Percentiles rank a stretch among this genome's conserved stretches.
phyloP scores from a whole-genome alignment of 1,139 yeast genomes.

The Petasospora rhodanensis region DNA sequence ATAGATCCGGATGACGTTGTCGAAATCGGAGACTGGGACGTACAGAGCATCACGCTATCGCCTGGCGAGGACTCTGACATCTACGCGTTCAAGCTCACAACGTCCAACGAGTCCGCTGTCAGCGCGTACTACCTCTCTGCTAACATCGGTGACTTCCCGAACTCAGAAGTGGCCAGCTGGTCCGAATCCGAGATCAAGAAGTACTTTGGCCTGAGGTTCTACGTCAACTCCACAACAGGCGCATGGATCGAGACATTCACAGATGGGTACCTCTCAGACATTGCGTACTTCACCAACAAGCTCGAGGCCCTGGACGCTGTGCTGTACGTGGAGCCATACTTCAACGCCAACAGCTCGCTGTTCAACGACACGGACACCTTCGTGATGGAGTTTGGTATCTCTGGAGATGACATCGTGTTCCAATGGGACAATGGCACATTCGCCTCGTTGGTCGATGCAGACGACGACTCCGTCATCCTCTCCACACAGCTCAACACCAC shows the following conservation, averaged over 20 bases:
- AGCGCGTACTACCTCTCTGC: conserved; percentile 12
- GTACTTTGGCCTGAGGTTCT: conserved; percentile 11
- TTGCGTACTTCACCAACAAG: conserved; percentile 12
- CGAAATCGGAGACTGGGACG: conserved; percentile 6
- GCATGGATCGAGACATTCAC: conserved; percentile 6
- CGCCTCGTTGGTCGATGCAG: conserved; percentile 67
- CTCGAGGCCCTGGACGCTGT: conserved; percentile 3
- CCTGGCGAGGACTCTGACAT: conserved; percentile 9
- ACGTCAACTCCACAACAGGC: conserved; percentile 8
- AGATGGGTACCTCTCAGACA: conserved; percentile 12
- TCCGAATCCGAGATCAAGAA: conserved; percentile 3
- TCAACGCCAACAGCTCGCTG: conserved; percentile 20
- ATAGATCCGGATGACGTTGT: not conserved
- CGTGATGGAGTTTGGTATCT: conserved; percentile 66
- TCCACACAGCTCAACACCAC: conserved; percentile 46
- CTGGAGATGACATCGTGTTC: conserved; percentile 60
- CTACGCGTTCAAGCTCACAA: conserved; percentile 11
- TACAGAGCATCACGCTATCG: conserved; percentile 7
- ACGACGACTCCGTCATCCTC: conserved; percentile 63
- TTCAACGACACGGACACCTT: conserved; percentile 45
- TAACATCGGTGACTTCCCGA: conserved; percentile 11
- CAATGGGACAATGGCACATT: conserved; percentile 64
- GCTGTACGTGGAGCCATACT: conserved; percentile 11
- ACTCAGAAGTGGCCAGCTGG: not conserved
- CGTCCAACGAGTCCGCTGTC: conserved; percentile 2